Percentiles rank a stretch among this genome's conserved stretches.
Evolutionary conservation across 345 rosid species (phyloP).

Genomic region (Cardamine resedifolia): DNA sequence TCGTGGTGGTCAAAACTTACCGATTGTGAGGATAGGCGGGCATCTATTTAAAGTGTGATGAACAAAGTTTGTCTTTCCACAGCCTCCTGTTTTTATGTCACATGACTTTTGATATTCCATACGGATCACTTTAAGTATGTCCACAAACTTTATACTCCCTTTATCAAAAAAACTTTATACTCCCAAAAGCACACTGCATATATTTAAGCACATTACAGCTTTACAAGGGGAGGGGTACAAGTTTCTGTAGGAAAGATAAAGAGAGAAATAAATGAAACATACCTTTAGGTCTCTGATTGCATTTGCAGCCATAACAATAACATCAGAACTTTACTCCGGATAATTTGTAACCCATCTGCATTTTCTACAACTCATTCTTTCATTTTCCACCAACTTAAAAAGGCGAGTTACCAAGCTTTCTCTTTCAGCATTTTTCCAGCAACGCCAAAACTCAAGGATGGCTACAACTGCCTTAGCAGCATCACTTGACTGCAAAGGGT

Average conservation of each 20-base stretch:
- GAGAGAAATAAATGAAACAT: not conserved
- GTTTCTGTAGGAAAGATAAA: constrained; percentile 1
- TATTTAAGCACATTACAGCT: not conserved
- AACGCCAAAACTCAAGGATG: constrained; percentile 18
- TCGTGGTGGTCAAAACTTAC: not conserved
- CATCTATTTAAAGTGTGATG: no score
- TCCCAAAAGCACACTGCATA: constrained; percentile 20
- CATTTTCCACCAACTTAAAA: not conserved
- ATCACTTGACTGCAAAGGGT: constrained; percentile 8
- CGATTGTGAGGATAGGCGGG: no score
- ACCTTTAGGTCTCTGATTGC: constrained; percentile 24
- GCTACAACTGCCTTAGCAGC: constrained; percentile 11
- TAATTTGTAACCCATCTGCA: not conserved
- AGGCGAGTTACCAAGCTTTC: constrained; percentile 19
- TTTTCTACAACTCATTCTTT: constrained; percentile 15
- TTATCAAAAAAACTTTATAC: no score
- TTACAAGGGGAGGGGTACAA: not conserved
- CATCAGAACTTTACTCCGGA: constrained; percentile 14
- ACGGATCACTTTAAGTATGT: constrained; percentile 17
- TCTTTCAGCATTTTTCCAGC: not conserved
- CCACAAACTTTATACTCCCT: constrained; percentile 25
- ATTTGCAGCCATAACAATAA: constrained; percentile 15
- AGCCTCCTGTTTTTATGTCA: no score
- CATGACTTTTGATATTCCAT: not conserved
- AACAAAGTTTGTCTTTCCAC: no score